Evolutionary conservation across 306 rosid genomes (phyloP), one percentile per base, ranked within the genome.

Genomic region (Rosa persica): DNA sequence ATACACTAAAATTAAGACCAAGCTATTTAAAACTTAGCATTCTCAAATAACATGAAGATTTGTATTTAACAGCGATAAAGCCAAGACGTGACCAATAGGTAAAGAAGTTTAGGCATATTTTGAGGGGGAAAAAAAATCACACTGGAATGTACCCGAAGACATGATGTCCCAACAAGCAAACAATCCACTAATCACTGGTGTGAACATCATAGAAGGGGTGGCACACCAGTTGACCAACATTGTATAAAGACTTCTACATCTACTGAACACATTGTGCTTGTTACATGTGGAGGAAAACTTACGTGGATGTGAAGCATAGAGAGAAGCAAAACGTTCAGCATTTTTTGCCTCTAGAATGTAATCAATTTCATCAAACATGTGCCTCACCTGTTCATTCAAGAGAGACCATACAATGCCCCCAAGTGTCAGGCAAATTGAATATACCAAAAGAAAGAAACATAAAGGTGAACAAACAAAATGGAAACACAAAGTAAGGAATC

Each of bases 341-440:
- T 91, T 95, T 74, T 85, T 91, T 27, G 90, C 99, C 92, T 95
- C 99, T 22, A 42, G 87, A 62, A 95, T 83, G 83, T 95, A 95
- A 86, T 95, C 91, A 79, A 93, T 95, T 88, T 95, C 99, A 84
- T 95, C 97, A 84, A 95, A 95, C 99, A 95, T 95, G 89, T 95
- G 99, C 64, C 98, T 93, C 73, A 93, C 97, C 98, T 95, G 96
- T 84, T 83, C 82, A 89, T 81, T 71, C 69, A 77, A 67, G 65
- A 75, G 51, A 70, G 54, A 70, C 47, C 47, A 52, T 51, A 30
- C 54, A 54, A 49, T 6, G 5, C 44, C 43, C 38, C 42, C 36
- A 60, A 39, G 68, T 30, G 36, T 70, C 46, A 64, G 72, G 66
- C 55, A 78, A 71, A 72, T 79, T 72, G 52, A 73, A 44, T 83